Base-by-base conservation (phyloP, 208 protist genomes). In the Entamoeba dispar region DNA sequence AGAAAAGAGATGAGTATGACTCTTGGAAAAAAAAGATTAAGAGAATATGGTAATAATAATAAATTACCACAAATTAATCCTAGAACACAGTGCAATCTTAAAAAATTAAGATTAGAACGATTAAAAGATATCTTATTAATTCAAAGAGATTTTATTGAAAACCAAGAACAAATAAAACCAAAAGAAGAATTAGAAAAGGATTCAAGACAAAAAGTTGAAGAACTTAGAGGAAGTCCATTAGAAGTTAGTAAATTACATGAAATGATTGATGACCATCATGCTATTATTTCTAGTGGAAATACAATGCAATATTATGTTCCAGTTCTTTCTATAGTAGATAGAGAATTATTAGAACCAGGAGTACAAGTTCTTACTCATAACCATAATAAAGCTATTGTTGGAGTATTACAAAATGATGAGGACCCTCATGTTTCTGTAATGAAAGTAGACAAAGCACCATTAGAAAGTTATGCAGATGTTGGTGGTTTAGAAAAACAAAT, bases 371-470 rank as follows among this genome's bases (percentile, higher is more conserved):
- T 99, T 4, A 95, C 99, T 50, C 98, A 99, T 93, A 97, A 99
- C 57, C 94, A 97, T 94, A 95, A 94, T 5, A 92, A 97, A 10
- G 95, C 96, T 22, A 96, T 99, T 22, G 98, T 99, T 22, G 99
- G 99, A 57, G 97, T 99, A 7, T 96, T 99, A 19, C 94, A 97
- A 61, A 98, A 99, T 93, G 98, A 99, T 93, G 97, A 97, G 10
- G 98, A 99, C 95, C 98, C 99, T 5, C 96, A 99, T 91, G 99
- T 99, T 50, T 97, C 95, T 94, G 98, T 99, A 3, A 99, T 99
- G 99, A 99, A 99, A 95, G 97, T 99, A 1, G 98, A 99, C 51
- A 99, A 99, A 95, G 98, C 98, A 4, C 99, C 99, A 38, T 95
- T 97, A 43, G 98, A 99, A 95, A 98, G 97, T 10, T 99, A 99